These are phyloP conservation scores for Zalaria obscura DNA, from an alignment of 2,329 filamentous ascomycete genomes.

Conservation along the genomic window DNA sequence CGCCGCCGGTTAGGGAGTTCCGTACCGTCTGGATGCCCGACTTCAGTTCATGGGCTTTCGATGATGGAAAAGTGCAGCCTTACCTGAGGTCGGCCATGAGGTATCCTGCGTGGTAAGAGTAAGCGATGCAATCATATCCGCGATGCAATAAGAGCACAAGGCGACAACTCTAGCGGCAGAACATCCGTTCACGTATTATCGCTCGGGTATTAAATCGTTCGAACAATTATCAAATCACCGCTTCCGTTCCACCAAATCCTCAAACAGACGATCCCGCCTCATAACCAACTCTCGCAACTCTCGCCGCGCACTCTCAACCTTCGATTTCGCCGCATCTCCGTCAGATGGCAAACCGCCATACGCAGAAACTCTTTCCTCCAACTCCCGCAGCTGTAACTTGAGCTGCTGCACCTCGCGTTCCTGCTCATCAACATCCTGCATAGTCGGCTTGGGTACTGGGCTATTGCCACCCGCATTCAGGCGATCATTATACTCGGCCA, in stretches of 20 bases:
- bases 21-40: no score
- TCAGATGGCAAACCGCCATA: conserved; percentile 66
- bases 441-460: conserved; percentile 27
- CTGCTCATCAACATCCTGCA: conserved; percentile 44
- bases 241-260: conserved; percentile 41
- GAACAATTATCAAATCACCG: no score
- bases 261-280: conserved; percentile 60
- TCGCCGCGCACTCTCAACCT: conserved; percentile 52
- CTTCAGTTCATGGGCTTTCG: no score
- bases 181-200: no score
- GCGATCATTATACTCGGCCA: conserved; percentile 47
- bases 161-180: no score
- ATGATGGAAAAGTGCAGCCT: no score
- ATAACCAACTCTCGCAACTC: conserved; percentile 48
- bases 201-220: no score
- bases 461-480: conserved; percentile 8
- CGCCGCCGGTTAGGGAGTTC: no score
- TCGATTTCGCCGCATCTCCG: conserved; percentile 49
- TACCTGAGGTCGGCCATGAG: no score
- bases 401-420: conserved; percentile 46
- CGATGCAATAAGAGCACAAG: no score
- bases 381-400: conserved; percentile 39
- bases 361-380: conserved; percentile 48
- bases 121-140: no score
- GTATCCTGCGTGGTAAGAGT: no score